Evolutionary conservation across 106 monocot species (phyloP).

Genomic region (Acanthochlamys bracteata): DNA sequence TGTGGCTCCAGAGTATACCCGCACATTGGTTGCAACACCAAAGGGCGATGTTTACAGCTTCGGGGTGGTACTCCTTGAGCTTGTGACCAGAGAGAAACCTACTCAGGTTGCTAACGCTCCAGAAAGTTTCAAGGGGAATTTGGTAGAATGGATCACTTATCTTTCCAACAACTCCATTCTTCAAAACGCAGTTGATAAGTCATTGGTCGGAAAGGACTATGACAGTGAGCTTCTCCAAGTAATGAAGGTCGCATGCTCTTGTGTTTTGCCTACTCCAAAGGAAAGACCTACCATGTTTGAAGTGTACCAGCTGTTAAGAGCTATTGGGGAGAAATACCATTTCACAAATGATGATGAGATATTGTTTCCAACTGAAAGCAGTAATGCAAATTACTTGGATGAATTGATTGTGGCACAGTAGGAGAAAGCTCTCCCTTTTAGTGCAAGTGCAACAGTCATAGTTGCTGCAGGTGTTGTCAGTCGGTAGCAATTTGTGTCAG

Average conservation of each 20-base stretch:
- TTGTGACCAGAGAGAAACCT: conserved; percentile 46
- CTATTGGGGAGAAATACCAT: conserved; percentile 35
- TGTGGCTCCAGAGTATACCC: conserved; percentile 57
- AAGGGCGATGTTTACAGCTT: conserved; percentile 70
- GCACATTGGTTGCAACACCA: conserved; percentile 49
- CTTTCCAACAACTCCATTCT: conserved; percentile 26
- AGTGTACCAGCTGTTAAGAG: conserved; percentile 34
- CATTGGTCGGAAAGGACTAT: conserved; percentile 24
- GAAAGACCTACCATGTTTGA: conserved; percentile 44
- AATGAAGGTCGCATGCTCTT: conserved; percentile 30
- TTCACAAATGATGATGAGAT: conserved; percentile 28
- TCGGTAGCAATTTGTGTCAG: too few relatives aligned
- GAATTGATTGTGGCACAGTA: conserved; percentile 33
- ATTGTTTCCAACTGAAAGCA: conserved; percentile 5
- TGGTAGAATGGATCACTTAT: conserved; percentile 33
- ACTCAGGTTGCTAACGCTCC: conserved; percentile 32
- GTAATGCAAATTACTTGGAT: conserved; percentile 13
- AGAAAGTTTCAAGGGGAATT: conserved; percentile 29
- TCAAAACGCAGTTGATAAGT: conserved; percentile 25
- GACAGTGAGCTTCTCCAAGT: conserved; percentile 31
- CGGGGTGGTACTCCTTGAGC: conserved; percentile 50
- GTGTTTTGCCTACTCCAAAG: conserved; percentile 22
- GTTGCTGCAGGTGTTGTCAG: too few relatives aligned
- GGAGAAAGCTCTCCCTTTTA: not conserved
- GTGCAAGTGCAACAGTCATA: too few relatives aligned